These are phyloP conservation scores for Lasiosphaeria ovina DNA, from an alignment of 495 filamentous ascomycete genomes.

Conservation along the genomic window DNA sequence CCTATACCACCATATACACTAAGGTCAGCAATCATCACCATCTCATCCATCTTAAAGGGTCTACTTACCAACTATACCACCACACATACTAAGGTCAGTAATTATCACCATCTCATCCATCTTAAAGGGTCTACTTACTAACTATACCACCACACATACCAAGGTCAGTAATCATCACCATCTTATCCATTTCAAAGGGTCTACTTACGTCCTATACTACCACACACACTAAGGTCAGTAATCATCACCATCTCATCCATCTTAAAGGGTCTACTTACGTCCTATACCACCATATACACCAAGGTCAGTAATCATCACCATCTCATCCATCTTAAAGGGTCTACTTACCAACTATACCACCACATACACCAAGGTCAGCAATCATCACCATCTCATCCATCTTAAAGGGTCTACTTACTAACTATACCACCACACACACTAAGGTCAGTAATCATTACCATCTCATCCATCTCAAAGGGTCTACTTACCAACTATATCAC, in stretches of 20 bases:
- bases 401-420: not conserved
- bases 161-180: not conserved
- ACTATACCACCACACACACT: not conserved
- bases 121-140: not conserved
- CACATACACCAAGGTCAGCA: not conserved
- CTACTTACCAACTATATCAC: not conserved
- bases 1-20: conserved; percentile 8
- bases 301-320: not conserved
- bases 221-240: not conserved
- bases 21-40: conserved; percentile 10
- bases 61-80: not conserved
- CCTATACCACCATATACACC: not conserved
- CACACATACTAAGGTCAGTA: not conserved
- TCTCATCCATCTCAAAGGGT: not conserved
- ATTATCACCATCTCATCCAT: not conserved
- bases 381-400: not conserved
- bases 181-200: not conserved
- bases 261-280: not conserved
- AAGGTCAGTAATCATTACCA: not conserved
- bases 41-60: conserved; percentile 3
- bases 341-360: not conserved
- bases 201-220: not conserved
- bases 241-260: not conserved
- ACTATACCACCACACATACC: not conserved
- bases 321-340: not conserved